phyloP scores from a whole-genome alignment of 2,329 filamentous ascomycete genomes.

The Beauveria sp. region DNA sequence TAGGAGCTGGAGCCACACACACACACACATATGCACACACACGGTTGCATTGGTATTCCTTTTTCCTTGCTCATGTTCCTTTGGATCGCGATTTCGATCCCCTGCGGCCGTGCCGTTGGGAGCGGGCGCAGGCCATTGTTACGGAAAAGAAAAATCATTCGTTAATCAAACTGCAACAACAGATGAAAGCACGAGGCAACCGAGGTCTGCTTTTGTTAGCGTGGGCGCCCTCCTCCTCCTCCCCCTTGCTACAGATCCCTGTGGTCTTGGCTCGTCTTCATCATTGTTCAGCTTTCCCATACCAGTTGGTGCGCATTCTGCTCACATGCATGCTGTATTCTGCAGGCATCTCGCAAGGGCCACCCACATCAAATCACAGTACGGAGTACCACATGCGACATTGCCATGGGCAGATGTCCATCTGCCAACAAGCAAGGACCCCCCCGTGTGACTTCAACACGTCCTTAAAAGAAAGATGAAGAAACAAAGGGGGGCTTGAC shows the following conservation, averaged over 20 bases:
- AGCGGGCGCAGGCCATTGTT: not conserved
- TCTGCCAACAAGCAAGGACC: not conserved
- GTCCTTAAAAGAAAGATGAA: not conserved
- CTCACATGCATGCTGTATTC: constrained; percentile 5
- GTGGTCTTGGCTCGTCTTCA: not conserved
- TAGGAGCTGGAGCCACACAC: not conserved
- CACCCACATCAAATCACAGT: not conserved
- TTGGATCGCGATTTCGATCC: constrained; percentile 3
- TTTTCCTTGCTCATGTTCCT: not conserved
- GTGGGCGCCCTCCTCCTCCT: not conserved
- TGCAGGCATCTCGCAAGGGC: not conserved
- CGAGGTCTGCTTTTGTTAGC: not conserved
- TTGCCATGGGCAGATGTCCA: not conserved
- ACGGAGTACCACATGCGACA: not conserved
- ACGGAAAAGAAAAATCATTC: not conserved
- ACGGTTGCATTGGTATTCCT: not conserved
- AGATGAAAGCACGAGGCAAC: too few relatives aligned
- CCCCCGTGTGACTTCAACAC: not conserved
- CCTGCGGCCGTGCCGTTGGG: not conserved
- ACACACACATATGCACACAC: not conserved
- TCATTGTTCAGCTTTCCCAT: not conserved
- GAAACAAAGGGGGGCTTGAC: not conserved
- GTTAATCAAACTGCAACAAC: too few relatives aligned
- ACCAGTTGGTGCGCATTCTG: not conserved
- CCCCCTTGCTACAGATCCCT: not conserved